Conservation (phyloP, 176 grass and related monocot species). For the Bonia amplexicaulis region DNA sequence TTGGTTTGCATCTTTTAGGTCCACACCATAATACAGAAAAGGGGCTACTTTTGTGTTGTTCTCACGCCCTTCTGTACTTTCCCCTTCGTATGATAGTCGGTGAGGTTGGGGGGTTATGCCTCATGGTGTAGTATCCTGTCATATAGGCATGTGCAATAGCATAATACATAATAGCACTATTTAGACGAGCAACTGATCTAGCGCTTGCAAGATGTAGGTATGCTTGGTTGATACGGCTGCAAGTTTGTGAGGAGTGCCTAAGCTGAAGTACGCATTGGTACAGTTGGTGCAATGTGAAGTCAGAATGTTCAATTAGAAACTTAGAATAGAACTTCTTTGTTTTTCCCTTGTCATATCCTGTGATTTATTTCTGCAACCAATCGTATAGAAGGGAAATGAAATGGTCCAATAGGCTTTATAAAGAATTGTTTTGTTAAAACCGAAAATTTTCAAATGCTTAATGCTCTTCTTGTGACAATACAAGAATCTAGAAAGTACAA, state of each 20-base stretch:
- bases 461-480: not conserved
- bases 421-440: not conserved
- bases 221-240: not conserved
- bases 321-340: not conserved
- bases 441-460: not conserved
- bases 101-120: not conserved
- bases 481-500: not conserved
- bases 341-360: not conserved
- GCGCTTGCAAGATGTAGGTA: not conserved
- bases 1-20: not conserved
- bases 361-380: not conserved
- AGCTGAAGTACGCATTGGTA: not conserved
- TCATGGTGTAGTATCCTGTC: not conserved
- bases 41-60: not conserved
- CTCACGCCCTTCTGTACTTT: not conserved
- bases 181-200: not conserved
- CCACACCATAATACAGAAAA: not conserved
- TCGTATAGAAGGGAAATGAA: not conserved
- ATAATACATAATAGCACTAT: not conserved
- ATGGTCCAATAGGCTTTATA: not conserved
- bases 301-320: not conserved
- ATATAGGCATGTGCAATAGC: not conserved
- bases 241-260: not conserved
- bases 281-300: not conserved
- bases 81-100: not conserved